Evolutionary conservation across 805 yeast species (phyloP).

Genomic region (Zygosaccharomyces gambellarensis): DNA sequence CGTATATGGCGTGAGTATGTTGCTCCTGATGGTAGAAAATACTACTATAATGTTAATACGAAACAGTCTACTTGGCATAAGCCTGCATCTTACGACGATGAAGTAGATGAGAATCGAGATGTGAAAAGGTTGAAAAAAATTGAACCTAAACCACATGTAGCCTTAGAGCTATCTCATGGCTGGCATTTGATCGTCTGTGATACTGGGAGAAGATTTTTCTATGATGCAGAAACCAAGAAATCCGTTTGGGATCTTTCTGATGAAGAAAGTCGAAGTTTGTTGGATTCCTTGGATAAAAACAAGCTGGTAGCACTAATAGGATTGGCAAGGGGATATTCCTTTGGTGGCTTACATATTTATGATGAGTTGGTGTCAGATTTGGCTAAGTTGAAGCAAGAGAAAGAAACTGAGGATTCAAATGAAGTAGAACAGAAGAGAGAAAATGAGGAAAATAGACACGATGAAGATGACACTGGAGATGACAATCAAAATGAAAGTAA

Average conservation of each 20-base stretch:
- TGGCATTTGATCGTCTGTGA: slow-evolving; percentile 43
- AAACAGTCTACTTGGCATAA: slow-evolving; percentile 38
- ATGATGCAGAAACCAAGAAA: slow-evolving; percentile 27
- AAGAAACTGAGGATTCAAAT: slow-evolving; percentile 10
- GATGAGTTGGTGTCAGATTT: slow-evolving; percentile 16
- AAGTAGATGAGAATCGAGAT: background rate
- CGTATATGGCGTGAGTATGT: slow-evolving; percentile 37
- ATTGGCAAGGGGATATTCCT: slow-evolving; percentile 23
- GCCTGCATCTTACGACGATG: slow-evolving; percentile 24
- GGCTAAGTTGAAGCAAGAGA: slow-evolving; percentile 5
- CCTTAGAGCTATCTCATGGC: slow-evolving; percentile 22
- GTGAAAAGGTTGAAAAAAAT: slow-evolving; percentile 8
- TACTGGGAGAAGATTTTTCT: slow-evolving; percentile 41
- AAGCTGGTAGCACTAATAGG: slow-evolving; percentile 23
- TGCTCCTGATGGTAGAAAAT: slow-evolving; percentile 37
- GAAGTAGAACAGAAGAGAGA: slow-evolving; percentile 3
- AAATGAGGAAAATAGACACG: slow-evolving; percentile 7
- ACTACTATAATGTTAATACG: slow-evolving; percentile 38
- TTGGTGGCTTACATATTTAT: slow-evolving; percentile 15
- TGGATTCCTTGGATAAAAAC: slow-evolving; percentile 31
- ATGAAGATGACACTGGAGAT: slow-evolving; percentile 6
- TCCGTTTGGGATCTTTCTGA: slow-evolving; percentile 39
- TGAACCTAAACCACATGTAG: slow-evolving; percentile 15
- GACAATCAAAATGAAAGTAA: slow-evolving; percentile 9
- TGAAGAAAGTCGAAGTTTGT: slow-evolving; percentile 23